Conservation (phyloP, 805 yeast genomes). For the Schwanniomyces vanrijiae region DNA sequence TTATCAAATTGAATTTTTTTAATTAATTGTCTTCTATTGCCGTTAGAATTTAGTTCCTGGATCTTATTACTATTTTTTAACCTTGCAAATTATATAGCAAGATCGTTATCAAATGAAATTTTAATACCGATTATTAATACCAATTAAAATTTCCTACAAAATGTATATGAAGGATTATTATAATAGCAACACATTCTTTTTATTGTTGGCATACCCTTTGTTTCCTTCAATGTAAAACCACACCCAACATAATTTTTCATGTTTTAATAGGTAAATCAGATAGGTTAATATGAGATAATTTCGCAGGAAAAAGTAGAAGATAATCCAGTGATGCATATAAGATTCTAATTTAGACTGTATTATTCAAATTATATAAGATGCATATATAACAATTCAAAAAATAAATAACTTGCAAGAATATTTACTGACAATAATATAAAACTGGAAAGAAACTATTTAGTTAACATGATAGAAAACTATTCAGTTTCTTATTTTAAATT, state of each 20-base stretch:
- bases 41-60: slow-evolving; percentile 10
- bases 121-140: slow-evolving; percentile 39
- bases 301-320: not conserved
- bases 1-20: not conserved
- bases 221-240: too few species aligned
- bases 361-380: slow-evolving; percentile 5
- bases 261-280: too few species aligned
- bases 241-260: too few species aligned
- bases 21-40: slow-evolving; percentile 8
- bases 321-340: not conserved
- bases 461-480: not conserved
- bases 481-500: not conserved
- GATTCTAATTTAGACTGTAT: not conserved
- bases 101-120: slow-evolving; percentile 53
- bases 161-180: slow-evolving; percentile 42
- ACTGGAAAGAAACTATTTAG: not conserved
- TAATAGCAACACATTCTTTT: slow-evolving; percentile 53
- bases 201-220: slow-evolving; percentile 53
- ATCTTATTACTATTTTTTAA: slow-evolving; percentile 28
- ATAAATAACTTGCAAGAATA: slow-evolving; percentile 4
- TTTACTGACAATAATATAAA: not conserved
- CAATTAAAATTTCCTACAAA: slow-evolving; percentile 52
- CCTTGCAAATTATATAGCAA: slow-evolving; percentile 43
- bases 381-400: slow-evolving; percentile 5
- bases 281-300: not conserved